Percentiles rank a stretch among this genome's conserved stretches.
These are phyloP conservation scores for Acacia concinna DNA, from an alignment of 331 rosid species.

Conservation along the genomic window DNA sequence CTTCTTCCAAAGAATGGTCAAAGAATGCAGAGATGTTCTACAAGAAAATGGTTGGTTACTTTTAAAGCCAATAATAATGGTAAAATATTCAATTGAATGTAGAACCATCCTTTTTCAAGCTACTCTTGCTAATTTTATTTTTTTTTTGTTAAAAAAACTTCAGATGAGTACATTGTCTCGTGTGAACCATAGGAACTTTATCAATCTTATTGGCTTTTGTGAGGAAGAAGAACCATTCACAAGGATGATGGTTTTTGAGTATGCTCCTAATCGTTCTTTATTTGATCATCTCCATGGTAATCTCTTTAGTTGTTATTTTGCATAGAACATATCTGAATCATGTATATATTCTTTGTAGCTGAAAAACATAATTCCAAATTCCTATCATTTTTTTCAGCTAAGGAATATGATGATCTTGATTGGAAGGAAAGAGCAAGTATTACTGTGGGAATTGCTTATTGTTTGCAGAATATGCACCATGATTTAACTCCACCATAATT, in stretches of 20 bases:
- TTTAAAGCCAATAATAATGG: constrained; percentile 17
- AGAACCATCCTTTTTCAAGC: not conserved
- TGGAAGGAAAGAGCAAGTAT: constrained; percentile 89
- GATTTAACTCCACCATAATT: constrained; percentile 84
- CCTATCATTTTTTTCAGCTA: constrained; percentile 49
- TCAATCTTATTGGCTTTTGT: constrained; percentile 93
- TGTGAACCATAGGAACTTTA: constrained; percentile 89
- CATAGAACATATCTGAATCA: not conserved
- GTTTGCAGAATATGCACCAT: constrained; percentile 94
- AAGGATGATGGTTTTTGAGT: constrained; percentile 97
- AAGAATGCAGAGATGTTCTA: constrained; percentile 65
- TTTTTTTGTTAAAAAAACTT: constrained; percentile 23
- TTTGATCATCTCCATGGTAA: constrained; percentile 92
- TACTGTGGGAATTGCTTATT: constrained; percentile 83
- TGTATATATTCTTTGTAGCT: not conserved
- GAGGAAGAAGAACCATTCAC: constrained; percentile 92
- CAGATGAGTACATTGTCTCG: constrained; percentile 79
- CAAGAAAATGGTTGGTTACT: constrained; percentile 60
- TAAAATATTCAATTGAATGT: constrained; percentile 1
- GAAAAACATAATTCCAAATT: not conserved
- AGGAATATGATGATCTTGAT: constrained; percentile 84
- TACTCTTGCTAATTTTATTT: constrained; percentile 20
- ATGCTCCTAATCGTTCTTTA: constrained; percentile 87
- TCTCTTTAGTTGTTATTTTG: constrained; percentile 18
- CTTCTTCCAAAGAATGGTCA: constrained; percentile 73